Percentiles rank a stretch among this genome's conserved stretches.
Evolutionary conservation across 164 flowering plant genomes (phyloP).

Genomic region (Pachysandra terminalis): DNA sequence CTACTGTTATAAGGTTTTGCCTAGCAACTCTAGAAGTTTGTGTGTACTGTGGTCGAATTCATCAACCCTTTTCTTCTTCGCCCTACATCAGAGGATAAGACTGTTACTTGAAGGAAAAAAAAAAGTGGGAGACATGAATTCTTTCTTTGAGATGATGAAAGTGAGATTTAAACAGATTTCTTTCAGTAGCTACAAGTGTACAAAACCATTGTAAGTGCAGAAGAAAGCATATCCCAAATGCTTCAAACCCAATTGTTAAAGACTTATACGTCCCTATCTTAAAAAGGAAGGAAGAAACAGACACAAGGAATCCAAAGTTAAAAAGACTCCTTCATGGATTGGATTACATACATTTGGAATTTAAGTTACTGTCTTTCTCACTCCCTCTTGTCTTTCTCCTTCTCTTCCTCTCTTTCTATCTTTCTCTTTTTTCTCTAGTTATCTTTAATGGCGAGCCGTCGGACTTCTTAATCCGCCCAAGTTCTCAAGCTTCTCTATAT

Average conservation of each 20-base stretch:
- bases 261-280: not conserved
- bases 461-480: constrained; percentile 81
- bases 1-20: no score
- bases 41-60: no score
- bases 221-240: constrained; percentile 17
- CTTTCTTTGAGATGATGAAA: not conserved
- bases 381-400: constrained; percentile 7
- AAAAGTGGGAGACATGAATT: not conserved
- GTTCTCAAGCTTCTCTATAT: constrained; percentile 64
- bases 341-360: constrained; percentile 19
- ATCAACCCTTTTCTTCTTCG: no score
- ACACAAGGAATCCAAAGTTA: not conserved
- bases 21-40: no score
- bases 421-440: constrained; percentile 2
- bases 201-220: constrained; percentile 2
- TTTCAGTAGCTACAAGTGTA: constrained; percentile 15
- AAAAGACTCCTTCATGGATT: constrained; percentile 10
- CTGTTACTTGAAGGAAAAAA: no score
- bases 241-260: constrained; percentile 9
- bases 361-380: not conserved
- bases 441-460: constrained; percentile 65
- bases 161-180: constrained; percentile 1
- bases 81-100: not conserved
- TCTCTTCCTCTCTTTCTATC: no score
- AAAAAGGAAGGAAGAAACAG: not conserved